A percentile compares a stretch with the other conserved stretches of the same genome.
phyloP scores from a whole-genome alignment of 257 asterid genomes.

The Salvia splendens region DNA sequence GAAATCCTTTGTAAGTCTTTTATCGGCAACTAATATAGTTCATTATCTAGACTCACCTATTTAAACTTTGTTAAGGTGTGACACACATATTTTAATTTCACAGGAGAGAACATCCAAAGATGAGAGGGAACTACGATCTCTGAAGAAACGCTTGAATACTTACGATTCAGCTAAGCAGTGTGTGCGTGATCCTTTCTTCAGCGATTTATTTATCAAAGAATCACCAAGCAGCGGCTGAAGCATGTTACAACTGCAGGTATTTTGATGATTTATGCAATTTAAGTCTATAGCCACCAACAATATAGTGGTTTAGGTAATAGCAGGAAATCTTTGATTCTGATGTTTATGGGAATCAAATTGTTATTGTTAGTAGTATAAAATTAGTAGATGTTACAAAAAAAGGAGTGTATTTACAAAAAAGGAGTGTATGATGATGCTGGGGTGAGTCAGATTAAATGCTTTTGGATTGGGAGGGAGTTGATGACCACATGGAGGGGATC shows the following conservation, averaged over 20 bases:
- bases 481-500: conserved; percentile 21
- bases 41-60: not conserved
- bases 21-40: not conserved
- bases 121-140: conserved; percentile 67
- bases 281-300: conserved; percentile 17
- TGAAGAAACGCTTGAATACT: conserved; percentile 65
- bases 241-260: not conserved
- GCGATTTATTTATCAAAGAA: conserved; percentile 42
- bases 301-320: conserved; percentile 4
- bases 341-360: not conserved
- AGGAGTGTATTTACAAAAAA: not conserved
- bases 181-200: conserved; percentile 63
- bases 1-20: conserved; percentile 78
- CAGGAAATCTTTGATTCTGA: not conserved
- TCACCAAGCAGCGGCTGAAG: conserved; percentile 28
- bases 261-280: conserved; percentile 2
- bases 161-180: conserved; percentile 86
- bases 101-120: conserved; percentile 74
- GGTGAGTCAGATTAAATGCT: conserved; percentile 7
- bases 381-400: not conserved
- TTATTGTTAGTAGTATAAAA: not conserved
- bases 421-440: not conserved
- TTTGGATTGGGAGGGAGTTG: not conserved
- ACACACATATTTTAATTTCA: conserved; percentile 14
- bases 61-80: conserved; percentile 4